Percentiles rank a stretch among this genome's conserved stretches.
Conservation (phyloP, 495 filamentous ascomycete genomes). For the Saxophila tyrrhenica region DNA sequence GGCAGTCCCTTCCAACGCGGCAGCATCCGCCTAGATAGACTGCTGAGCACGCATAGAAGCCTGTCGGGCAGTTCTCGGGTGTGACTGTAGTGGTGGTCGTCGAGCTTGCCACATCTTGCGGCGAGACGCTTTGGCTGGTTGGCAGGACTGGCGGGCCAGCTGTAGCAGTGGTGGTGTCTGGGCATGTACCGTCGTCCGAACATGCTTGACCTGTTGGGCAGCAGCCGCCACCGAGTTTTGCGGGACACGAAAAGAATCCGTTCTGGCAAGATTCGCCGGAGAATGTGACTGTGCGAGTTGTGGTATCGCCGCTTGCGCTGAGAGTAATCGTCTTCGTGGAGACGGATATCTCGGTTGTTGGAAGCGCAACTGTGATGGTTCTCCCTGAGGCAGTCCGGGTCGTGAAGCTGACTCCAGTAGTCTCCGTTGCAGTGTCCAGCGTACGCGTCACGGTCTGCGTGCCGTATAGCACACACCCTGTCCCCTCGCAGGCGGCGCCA, state of each 20-base stretch:
- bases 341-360: neutral
- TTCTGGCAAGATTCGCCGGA: slow-evolving; percentile 39
- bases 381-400: neutral
- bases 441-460: slow-evolving; percentile 18
- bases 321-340: slow-evolving; percentile 4
- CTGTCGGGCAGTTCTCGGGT: slow-evolving; percentile 47
- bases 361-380: neutral
- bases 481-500: slow-evolving; percentile 63
- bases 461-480: slow-evolving; percentile 57
- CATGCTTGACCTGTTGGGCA: slow-evolving; percentile 30
- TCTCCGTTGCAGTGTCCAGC: slow-evolving; percentile 9
- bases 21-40: slow-evolving; percentile 65
- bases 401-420: neutral
- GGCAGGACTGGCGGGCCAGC: slow-evolving; percentile 41
- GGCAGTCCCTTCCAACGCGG: slow-evolving; percentile 72
- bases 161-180: slow-evolving; percentile 6
- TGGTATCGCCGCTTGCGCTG: slow-evolving; percentile 3
- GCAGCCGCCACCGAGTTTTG: slow-evolving; percentile 30
- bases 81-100: slow-evolving; percentile 29
- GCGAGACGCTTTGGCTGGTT: slow-evolving; percentile 29
- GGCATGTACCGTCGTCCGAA: slow-evolving; percentile 17
- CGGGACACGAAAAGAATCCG: slow-evolving; percentile 42
- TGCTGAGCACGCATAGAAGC: slow-evolving; percentile 63
- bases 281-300: slow-evolving; percentile 38
- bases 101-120: neutral